Evolutionary conservation across 768 basidiomycete genomes (phyloP).

Genomic region (Rhodotorula toruloides): DNA sequence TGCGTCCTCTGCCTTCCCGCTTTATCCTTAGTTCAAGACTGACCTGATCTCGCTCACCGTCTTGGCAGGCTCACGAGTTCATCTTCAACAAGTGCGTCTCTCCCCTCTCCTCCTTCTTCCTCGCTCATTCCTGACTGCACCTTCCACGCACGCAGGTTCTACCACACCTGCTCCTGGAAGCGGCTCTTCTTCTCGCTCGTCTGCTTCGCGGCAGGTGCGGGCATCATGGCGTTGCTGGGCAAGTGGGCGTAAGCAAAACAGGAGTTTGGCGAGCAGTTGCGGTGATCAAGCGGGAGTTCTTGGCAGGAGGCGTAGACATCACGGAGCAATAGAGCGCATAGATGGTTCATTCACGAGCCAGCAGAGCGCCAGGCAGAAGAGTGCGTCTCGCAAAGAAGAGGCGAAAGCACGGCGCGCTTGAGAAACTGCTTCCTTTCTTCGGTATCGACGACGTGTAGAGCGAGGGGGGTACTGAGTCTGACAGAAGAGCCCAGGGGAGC

Average conservation of each 20-base stretch:
- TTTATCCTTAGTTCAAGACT: background rate
- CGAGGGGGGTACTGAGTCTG: too few relatives aligned
- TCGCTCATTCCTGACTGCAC: background rate
- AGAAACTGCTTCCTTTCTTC: too few relatives aligned
- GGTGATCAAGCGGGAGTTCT: too few relatives aligned
- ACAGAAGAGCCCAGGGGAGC: too few relatives aligned
- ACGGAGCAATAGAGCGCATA: too few relatives aligned
- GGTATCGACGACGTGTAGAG: too few relatives aligned
- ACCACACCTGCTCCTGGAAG: slow-evolving; percentile 36
- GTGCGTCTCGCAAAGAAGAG: too few relatives aligned
- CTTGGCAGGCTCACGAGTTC: slow-evolving; percentile 38
- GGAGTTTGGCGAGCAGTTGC: too few relatives aligned
- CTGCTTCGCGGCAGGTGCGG: slow-evolving; percentile 34
- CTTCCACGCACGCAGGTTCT: background rate
- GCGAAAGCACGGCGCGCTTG: too few relatives aligned
- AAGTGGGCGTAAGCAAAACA: slow-evolving; percentile 5
- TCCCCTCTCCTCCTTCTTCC: background rate
- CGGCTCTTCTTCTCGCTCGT: slow-evolving; percentile 31
- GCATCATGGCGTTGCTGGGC: slow-evolving; percentile 38
- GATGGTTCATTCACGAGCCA: too few relatives aligned
- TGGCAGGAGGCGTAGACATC: too few relatives aligned
- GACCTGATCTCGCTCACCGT: background rate
- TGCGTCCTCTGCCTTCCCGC: background rate
- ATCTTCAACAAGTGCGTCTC: slow-evolving; percentile 21
- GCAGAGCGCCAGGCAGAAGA: too few relatives aligned